Conservation (phyloP, 495 filamentous ascomycete genomes). For the Lindgomyces ingoldianus region DNA sequence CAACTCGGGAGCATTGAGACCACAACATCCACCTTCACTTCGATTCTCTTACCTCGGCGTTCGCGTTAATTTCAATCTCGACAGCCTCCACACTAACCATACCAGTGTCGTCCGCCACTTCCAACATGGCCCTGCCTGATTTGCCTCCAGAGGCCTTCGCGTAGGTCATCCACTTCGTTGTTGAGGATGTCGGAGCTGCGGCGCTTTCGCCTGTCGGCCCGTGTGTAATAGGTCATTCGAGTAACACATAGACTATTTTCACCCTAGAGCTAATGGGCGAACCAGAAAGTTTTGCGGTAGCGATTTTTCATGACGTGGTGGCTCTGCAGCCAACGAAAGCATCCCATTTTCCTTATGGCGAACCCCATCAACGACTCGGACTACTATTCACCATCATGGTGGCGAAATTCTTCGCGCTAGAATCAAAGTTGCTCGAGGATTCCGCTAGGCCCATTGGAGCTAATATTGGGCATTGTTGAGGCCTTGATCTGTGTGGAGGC, state of each 20-base stretch:
- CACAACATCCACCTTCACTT: too few relatives aligned
- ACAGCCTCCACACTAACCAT: too few relatives aligned
- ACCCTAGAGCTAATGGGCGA: not conserved
- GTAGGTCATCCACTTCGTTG: not conserved
- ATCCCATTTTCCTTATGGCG: too few relatives aligned
- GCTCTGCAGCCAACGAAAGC: not conserved
- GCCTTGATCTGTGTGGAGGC: too few relatives aligned
- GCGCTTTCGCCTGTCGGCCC: not conserved
- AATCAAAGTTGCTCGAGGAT: too few relatives aligned
- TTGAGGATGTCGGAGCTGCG: not conserved
- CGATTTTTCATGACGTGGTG: not conserved
- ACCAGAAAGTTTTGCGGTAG: not conserved
- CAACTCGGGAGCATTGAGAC: too few relatives aligned
- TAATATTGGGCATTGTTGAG: too few relatives aligned
- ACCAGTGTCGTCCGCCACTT: too few relatives aligned
- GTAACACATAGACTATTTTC: not conserved
- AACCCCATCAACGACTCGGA: not conserved
- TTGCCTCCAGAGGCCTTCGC: not conserved
- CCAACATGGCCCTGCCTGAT: not conserved
- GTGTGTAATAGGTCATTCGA: not conserved
- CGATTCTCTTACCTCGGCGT: not conserved
- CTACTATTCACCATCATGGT: too few relatives aligned
- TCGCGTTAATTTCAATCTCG: not conserved
- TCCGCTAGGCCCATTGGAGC: too few relatives aligned
- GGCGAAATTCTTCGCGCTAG: too few relatives aligned